These are phyloP conservation scores for Nannochloropsis gaditana DNA, from an alignment of 108 stramenopile species.

Conservation along the genomic window DNA sequence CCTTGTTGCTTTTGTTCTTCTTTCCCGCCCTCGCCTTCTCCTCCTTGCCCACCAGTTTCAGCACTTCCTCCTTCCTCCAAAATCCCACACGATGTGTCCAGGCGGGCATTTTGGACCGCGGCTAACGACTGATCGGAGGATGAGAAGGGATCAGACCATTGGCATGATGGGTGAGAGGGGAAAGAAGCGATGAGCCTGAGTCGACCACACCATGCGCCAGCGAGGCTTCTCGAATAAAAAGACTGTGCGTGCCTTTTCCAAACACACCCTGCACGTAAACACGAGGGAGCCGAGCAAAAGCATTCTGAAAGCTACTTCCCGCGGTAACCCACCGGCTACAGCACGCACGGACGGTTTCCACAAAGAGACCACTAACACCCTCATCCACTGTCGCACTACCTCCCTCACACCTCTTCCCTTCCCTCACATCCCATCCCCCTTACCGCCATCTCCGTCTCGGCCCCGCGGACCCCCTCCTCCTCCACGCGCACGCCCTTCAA, in stretches of 20 bases:
- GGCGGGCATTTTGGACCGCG: slow-evolving; percentile 20
- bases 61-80: slow-evolving; percentile 36
- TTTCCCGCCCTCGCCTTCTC: neutral
- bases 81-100: slow-evolving; percentile 49
- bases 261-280: too few species aligned
- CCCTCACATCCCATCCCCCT: neutral
- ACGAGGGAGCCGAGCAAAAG: too few species aligned
- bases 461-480: neutral
- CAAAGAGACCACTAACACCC: neutral
- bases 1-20: neutral
- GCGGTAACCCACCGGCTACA: too few species aligned
- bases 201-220: too few species aligned
- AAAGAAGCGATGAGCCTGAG: neutral
- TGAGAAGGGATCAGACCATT: neutral
- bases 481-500: neutral
- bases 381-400: neutral
- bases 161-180: neutral
- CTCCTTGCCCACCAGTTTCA: neutral
- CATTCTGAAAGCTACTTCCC: too few species aligned
- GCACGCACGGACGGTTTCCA: too few species aligned
- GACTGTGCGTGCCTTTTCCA: too few species aligned
- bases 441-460: neutral
- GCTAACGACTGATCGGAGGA: neutral
- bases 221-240: too few species aligned
- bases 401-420: neutral